phyloP scores from a whole-genome alignment of 2,329 filamentous ascomycete species.

The Juglanconis sp. region DNA sequence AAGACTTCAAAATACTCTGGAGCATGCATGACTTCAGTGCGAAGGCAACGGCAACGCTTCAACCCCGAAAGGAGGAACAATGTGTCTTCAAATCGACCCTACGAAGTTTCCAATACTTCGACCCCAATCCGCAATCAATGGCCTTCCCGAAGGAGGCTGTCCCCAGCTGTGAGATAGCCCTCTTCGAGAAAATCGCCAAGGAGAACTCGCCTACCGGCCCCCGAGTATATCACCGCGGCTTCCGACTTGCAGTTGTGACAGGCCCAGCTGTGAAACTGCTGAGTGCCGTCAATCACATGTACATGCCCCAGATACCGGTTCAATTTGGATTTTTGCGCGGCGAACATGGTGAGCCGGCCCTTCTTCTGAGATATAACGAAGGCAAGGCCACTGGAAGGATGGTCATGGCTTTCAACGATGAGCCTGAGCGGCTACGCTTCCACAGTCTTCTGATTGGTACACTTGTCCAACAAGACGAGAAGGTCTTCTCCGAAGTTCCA shows the following conservation, averaged over 20 bases:
- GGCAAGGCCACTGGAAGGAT: constrained; percentile 65
- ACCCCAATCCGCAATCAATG: constrained; percentile 64
- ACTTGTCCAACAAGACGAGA: constrained; percentile 64
- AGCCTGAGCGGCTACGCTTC: constrained; percentile 66
- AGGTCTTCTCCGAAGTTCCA: constrained; percentile 66
- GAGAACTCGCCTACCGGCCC: constrained; percentile 70
- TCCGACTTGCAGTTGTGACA: constrained; percentile 74
- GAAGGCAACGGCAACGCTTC: constrained; percentile 70
- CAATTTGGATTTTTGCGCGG: constrained; percentile 75
- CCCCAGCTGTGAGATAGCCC: constrained; percentile 64
- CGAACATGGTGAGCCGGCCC: constrained; percentile 66
- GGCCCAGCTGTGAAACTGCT: constrained; percentile 74
- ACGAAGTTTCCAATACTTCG: constrained; percentile 76
- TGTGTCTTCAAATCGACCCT: constrained; percentile 67
- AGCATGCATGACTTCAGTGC: constrained; percentile 82
- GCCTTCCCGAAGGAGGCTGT: constrained; percentile 75
- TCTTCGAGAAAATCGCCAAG: constrained; percentile 70
- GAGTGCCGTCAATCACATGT: constrained; percentile 69
- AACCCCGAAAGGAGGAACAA: constrained; percentile 66
- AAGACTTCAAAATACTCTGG: constrained; percentile 77
- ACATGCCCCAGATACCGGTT: constrained; percentile 64
- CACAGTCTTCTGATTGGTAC: constrained; percentile 73
- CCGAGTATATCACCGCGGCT: constrained; percentile 73
- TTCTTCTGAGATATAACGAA: constrained; percentile 69
- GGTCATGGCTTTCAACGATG: constrained; percentile 72